Evolutionary conservation across 225 moss, liverwort and hornwort genomes (phyloP), one percentile per base, ranked within the genome.

Genomic region (Pseudisothecium myosuroides): DNA sequence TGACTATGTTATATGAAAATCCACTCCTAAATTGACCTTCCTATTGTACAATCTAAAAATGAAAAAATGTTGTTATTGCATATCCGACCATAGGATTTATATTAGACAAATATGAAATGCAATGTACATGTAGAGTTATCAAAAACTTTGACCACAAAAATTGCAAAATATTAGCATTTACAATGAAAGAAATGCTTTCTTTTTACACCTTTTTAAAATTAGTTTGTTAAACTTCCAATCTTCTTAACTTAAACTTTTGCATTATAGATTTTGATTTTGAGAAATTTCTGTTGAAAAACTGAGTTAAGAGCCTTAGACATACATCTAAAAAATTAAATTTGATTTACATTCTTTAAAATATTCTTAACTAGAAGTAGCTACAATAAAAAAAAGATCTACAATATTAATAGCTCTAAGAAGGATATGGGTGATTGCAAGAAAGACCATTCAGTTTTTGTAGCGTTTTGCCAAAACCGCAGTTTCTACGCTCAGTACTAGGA

Each of bases 1-100:
- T 27, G 4, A 41, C 5, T 71, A 41, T 75, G 1, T 8, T 49
- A 20, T 20, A 20, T 20, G 5, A 32, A 50, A 12, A 50, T 11
- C 4, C 2, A 32, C 2, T 13, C 1, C 5, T 20, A 76, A 50
- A 32, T 76, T 76, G 10, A 4, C 50, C 3, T 8, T 34, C 9
- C 2, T 34, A 8, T 8, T 50, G 20, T 5, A 0, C 0, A 49
- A 0, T 32, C 0, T 12, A 20, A 50, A 49, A 50, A 7, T 20
- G 5, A 7, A 31, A 47, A 19, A 10, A 19, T 31, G 2, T 31
- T 31, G 7, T 5, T 50, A 21, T 50, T 34, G 34, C 50, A 50
- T 76, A 34, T 50, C 3, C 7, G 50, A 50, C 8, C 0, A 32
- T 12, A 50, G 0, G 5, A 75, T 32, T 32, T 75, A 2, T 0